Evolutionary conservation across 2,329 filamentous ascomycete species (phyloP), one percentile per base, ranked within the genome.

Genomic region (Fusarium sp.): DNA sequence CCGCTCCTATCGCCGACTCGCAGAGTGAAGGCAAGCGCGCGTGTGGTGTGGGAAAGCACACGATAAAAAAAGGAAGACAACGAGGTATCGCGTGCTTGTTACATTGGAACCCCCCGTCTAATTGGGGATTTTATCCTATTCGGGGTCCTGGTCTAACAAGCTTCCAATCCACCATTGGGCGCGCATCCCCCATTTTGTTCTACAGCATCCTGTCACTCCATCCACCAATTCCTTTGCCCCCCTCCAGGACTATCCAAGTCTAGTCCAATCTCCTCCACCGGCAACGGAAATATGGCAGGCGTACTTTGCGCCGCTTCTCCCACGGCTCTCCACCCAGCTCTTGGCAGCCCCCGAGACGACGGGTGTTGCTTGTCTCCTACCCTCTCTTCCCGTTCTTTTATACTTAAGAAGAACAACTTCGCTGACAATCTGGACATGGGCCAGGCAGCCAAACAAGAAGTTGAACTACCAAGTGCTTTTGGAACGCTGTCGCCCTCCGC

Each of bases 251-350:
- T 48, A 53, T 46, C 41, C 56, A 55, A 58, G 55, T 46, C 56
- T 45, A 62, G 53, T 53, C 29, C 49, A 43, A 28, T 45, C 45
- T 51, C 57, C 63, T 63, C 53, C 63, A 53, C 63, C 60, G 64
- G 36, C 44, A 65, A 42, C 55, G 55, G 58, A 58, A 69, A 68
- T 63, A 71, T 71, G 69, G 67, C 69, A 71, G 68, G 65, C 59
- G 49, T 68, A 28, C 58, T 67, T 42, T 42, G 38, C 57, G 52
- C 80, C 61, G 73, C 74, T 40, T 82, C 81, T 64, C 80, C 82
- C 55, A 77, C 78, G 53, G 77, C 80, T 65, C 77, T 85, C 75
- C 82, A 85, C 78, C 80, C 81, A 70, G 76, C 75, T 63, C 78
- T 85, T 73, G 79, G 77, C 73, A 76, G 75, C 62, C 68, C 70